These are phyloP conservation scores for Heliamphora pulchella DNA, from an alignment of 179 eudicot species.

Conservation along the genomic window DNA sequence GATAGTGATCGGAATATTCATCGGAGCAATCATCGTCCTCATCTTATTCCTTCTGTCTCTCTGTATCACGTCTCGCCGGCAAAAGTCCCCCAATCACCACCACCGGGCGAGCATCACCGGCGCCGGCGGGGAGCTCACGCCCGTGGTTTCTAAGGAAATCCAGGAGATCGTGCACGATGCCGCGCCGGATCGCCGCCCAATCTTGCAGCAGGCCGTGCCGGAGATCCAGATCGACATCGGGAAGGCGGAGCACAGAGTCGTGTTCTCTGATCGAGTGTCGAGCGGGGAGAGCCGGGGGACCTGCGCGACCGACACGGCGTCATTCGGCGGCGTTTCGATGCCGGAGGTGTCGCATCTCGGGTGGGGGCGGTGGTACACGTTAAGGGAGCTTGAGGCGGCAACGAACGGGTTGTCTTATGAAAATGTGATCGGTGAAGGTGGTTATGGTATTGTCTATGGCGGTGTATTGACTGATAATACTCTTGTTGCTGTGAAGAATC, in stretches of 20 bases:
- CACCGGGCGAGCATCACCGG: slow-evolving; percentile 5
- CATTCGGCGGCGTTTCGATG: slow-evolving; percentile 38
- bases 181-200: slow-evolving; percentile 27
- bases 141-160: slow-evolving; percentile 56
- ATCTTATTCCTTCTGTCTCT: slow-evolving; percentile 73
- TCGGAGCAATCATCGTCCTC: slow-evolving; percentile 66
- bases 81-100: slow-evolving; percentile 19
- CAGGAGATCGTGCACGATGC: slow-evolving; percentile 45
- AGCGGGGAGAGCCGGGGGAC: slow-evolving; percentile 62
- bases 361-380: slow-evolving; percentile 58
- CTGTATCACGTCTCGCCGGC: slow-evolving; percentile 53
- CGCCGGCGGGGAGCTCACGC: slow-evolving; percentile 33
- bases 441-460: slow-evolving; percentile 53
- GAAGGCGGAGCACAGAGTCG: slow-evolving; percentile 63
- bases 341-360: slow-evolving; percentile 68
- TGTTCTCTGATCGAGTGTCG: slow-evolving; percentile 58
- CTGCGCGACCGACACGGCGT: slow-evolving; percentile 32
- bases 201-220: slow-evolving; percentile 23
- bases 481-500: slow-evolving; percentile 48
- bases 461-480: slow-evolving; percentile 40
- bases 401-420: slow-evolving; percentile 41
- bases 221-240: slow-evolving; percentile 84
- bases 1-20: slow-evolving; percentile 80
- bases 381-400: slow-evolving; percentile 50
- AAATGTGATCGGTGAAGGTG: slow-evolving; percentile 63